Evolutionary conservation across 371 early-diverging fungal genomes (phyloP), one percentile per base, ranked within the genome.

Genomic region (Rhizopus arrhizus): DNA sequence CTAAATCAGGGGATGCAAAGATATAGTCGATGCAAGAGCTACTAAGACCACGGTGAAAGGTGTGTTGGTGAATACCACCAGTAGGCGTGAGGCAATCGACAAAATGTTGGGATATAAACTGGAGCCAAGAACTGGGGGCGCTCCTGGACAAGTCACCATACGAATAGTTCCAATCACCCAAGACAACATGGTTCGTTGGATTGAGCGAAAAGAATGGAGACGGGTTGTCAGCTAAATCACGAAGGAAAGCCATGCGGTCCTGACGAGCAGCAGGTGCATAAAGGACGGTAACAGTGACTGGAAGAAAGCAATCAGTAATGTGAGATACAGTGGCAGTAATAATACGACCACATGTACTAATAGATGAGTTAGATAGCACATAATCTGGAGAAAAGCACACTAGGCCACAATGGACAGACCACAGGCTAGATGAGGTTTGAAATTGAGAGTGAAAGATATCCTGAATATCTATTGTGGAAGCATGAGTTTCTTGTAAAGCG

Each of bases 401-500:
- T 11, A 56, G 13, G 15, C 46, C 56, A 22, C 34, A 56, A 34
- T 56, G 56, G 10, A 22, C n/a, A 34, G 32, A 31, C 56, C 56
- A 56, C 12, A 56, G 6, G 16, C 45, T 43, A 8, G 29, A 10
- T 45, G 31, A 11, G 15, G 56, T 16, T n/a, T 32, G 33, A 34
- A 56, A 56, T 56, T 56, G 56, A 10, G 31, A 31, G 35, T 56
- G 32, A 12, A 56, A 46, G 46, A 16, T 46, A 15, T 43, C n/a
- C 16, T 56, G 13, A 12, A 56, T 3, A n/a, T 22, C 12, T 32
- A 8, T 10, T 10, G 46, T 56, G 32, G 16, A 10, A 36, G 46
- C 47, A 15, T 56, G 56, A 12, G 56, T 33, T 56, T 56, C 56
- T 56, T 56, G 56, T 15, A 46, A 8, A 16, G 34, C 12, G 9